Percentiles rank a stretch among this genome's conserved stretches.
phyloP scores from a whole-genome alignment of 1,284 basidiomycete species.

The Macrocybe sp. region DNA sequence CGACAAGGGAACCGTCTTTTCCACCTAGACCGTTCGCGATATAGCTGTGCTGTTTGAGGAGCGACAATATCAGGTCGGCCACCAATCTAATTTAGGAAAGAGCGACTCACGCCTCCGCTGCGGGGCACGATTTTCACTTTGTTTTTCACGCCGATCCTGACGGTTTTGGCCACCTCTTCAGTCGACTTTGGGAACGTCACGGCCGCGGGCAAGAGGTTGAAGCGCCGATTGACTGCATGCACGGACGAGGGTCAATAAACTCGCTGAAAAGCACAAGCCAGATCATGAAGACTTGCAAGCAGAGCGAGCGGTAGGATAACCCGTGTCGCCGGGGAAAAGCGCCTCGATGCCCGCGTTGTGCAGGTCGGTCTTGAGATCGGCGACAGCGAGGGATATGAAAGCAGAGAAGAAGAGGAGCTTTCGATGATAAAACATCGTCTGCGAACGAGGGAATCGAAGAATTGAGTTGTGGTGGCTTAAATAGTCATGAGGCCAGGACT shows the following conservation, averaged over 20 bases:
- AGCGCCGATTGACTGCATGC: not conserved
- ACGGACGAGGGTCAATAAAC: not conserved
- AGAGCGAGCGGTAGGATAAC: not conserved
- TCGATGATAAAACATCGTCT: no score
- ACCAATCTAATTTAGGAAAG: not conserved
- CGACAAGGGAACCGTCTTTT: conserved; percentile 31
- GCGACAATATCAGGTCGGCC: not conserved
- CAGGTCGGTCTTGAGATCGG: not conserved
- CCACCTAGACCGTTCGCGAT: conserved; percentile 40
- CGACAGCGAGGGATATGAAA: not conserved
- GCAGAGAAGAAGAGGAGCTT: no score
- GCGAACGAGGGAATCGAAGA: no score
- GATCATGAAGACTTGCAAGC: not conserved
- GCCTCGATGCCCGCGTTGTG: not conserved
- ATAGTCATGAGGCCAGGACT: no score
- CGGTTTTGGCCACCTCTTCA: conserved; percentile 37
- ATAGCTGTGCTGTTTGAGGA: conserved; percentile 30
- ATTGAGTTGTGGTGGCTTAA: no score
- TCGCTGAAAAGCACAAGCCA: no score
- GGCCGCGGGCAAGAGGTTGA: conserved; percentile 14
- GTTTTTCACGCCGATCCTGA: conserved; percentile 26
- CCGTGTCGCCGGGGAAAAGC: not conserved
- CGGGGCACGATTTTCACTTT: conserved; percentile 30
- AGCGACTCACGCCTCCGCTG: conserved; percentile 30
- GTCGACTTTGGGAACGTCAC: conserved; percentile 30